Base-by-base conservation (phyloP, 306 rosid genomes). In the Inga laurina region DNA sequence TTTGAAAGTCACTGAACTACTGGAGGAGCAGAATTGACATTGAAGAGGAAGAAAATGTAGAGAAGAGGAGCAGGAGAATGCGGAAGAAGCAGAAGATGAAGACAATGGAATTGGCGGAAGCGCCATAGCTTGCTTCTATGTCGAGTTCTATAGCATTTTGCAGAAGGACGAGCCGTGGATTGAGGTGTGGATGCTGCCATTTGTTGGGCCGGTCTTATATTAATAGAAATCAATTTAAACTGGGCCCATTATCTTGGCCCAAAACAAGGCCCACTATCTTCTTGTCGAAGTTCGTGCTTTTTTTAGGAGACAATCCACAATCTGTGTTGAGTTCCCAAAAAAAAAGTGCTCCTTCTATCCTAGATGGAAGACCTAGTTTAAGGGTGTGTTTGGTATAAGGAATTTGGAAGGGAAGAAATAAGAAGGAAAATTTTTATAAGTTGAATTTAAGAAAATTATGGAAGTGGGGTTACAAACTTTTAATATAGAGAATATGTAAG, bases 101-200 rank as follows among this genome's bases (percentile, higher is more conserved):
- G 69, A 83, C 80, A 79, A 69, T 27, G 92, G 85, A 24, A 87
- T 74, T 62, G 88, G 81, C 54, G 84, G 87, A 44, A 87, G 90
- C 86, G 97, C 94, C 97, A 94, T 94, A 11, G 79, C 59, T 94
- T 11, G 80, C 59, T 18, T 16, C 14, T 13, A 7, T 44, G 44
- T 13, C 37, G 9, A 10, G 52, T 54, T 57, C 45, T 15, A 75
- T 10, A 72, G 77, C 66, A 34, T 81, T 67, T 64, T 15, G 39
- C 76, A 4, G 57, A 72, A 11, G 0, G 30, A 34, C 10, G 16
- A 18, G 78, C 5, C 7, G 7, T 56, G 66, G 24, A 9, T 21
- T 15, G 35, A 0, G 14, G 34, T 21, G 68, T 3, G 34, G 79
- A 35, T 19, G 68, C 4, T 2, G 68, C 10, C 1, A 10, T 21